Conservation (phyloP, 2,329 filamentous ascomycete species). For the Apiospora koreana region DNA sequence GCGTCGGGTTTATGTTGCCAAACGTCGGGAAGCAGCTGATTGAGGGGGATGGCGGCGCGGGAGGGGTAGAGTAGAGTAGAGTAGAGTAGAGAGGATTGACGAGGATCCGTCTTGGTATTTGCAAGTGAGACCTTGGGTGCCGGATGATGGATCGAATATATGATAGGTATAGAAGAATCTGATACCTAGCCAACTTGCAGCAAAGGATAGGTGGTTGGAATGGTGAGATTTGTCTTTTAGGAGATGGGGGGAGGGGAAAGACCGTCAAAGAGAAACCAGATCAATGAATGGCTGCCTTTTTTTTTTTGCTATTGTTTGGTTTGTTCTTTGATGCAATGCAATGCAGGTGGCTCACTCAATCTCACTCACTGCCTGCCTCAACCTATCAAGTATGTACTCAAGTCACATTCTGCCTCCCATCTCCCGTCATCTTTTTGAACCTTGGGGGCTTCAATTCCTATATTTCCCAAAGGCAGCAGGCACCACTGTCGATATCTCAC, state of each 20-base stretch:
- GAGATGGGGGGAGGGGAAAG: background rate
- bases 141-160: background rate
- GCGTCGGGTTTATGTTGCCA: background rate
- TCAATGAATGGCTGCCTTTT: background rate
- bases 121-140: background rate
- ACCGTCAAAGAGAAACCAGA: background rate
- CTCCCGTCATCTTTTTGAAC: background rate
- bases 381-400: background rate
- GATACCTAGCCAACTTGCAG: background rate
- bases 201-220: background rate
- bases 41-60: background rate
- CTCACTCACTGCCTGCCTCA: too few relatives aligned
- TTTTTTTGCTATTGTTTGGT: background rate
- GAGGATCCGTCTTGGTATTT: background rate
- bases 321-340: constrained; percentile 9
- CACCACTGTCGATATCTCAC: background rate
- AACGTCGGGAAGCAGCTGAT: background rate
- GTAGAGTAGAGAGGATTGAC: too few relatives aligned
- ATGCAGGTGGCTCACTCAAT: constrained; percentile 1
- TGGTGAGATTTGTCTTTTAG: background rate
- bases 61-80: too few relatives aligned
- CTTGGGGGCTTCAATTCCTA: background rate
- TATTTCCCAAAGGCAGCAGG: background rate
- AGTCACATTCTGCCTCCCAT: background rate
- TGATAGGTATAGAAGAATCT: background rate